Conservation (phyloP, 371 early-diverging fungal species). For the Apophysomyces variabilis region DNA sequence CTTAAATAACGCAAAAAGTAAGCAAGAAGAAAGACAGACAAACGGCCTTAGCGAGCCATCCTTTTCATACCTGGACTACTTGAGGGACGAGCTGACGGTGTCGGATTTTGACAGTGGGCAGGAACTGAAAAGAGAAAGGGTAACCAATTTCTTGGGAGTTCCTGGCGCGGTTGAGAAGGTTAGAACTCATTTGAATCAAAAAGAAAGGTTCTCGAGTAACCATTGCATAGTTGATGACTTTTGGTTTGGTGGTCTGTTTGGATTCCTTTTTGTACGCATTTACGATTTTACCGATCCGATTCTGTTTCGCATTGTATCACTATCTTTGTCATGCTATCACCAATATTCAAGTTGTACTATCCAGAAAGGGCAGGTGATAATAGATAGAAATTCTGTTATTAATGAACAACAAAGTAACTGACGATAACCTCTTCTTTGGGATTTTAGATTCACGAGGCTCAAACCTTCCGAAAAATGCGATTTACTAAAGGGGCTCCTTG, state of each 20-base stretch:
- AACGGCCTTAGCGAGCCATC: conserved; percentile 7
- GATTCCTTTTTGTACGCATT: conserved; percentile 94
- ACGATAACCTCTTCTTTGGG: neutral
- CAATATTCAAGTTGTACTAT: conserved; percentile 27
- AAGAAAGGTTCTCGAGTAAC: neutral
- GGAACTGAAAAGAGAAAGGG: conserved; percentile 82
- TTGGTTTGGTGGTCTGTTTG: conserved; percentile 91
- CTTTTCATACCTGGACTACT: conserved; percentile 60
- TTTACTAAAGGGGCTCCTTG: conserved; percentile 79
- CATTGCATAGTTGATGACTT: conserved; percentile 68
- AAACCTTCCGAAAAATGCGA: conserved; percentile 85
- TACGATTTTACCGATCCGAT: conserved; percentile 91
- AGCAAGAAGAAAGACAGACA: neutral
- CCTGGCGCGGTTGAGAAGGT: conserved; percentile 86
- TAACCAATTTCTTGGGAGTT: conserved; percentile 82
- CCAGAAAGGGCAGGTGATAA: conserved; percentile 28
- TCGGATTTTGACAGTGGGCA: conserved; percentile 75
- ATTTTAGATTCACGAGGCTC: conserved; percentile 47
- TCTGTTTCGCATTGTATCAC: conserved; percentile 68
- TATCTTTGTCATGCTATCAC: conserved; percentile 25
- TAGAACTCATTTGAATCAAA: conserved; percentile 1
- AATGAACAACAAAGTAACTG: no score
- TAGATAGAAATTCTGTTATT: no score
- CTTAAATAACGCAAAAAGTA: conserved; percentile 2
- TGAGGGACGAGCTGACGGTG: conserved; percentile 72